phyloP scores from a whole-genome alignment of 2,329 filamentous ascomycete species.

The Aureobasidium sp. region DNA sequence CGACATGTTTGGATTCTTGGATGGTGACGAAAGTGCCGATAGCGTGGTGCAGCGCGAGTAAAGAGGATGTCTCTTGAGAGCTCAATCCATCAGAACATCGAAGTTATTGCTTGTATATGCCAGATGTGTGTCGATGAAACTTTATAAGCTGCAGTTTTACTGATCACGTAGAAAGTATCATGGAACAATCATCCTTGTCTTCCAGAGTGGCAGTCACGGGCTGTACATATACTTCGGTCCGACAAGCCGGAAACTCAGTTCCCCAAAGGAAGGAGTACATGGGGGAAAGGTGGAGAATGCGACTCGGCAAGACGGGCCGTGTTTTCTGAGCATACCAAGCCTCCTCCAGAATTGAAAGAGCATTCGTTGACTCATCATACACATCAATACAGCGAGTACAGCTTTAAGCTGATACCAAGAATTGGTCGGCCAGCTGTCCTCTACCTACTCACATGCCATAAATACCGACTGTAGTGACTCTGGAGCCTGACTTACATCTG shows the following conservation, averaged over 20 bases:
- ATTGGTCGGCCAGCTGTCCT: not conserved
- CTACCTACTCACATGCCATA: not conserved
- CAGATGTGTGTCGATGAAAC: no score
- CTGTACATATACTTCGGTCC: not conserved
- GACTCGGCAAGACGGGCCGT: not conserved
- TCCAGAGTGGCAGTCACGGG: not conserved
- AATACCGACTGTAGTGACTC: not conserved
- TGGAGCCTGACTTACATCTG: not conserved
- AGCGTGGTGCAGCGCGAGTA: no score
- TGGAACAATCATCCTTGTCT: not conserved
- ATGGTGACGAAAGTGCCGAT: not conserved
- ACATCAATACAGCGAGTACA: not conserved
- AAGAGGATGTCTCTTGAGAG: not conserved
- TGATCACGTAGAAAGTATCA: not conserved
- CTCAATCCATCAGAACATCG: not conserved
- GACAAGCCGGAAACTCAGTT: not conserved
- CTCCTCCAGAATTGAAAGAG: not conserved
- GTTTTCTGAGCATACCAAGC: not conserved
- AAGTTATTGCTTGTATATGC: no score
- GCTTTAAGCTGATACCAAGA: not conserved
- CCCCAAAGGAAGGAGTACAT: not conserved
- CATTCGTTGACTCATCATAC: not conserved
- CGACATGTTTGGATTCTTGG: not conserved
- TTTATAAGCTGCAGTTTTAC: not conserved
- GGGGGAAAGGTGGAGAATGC: not conserved